Evolutionary conservation across 2,329 filamentous ascomycete species (phyloP).

Genomic region (Periconia digitata): DNA sequence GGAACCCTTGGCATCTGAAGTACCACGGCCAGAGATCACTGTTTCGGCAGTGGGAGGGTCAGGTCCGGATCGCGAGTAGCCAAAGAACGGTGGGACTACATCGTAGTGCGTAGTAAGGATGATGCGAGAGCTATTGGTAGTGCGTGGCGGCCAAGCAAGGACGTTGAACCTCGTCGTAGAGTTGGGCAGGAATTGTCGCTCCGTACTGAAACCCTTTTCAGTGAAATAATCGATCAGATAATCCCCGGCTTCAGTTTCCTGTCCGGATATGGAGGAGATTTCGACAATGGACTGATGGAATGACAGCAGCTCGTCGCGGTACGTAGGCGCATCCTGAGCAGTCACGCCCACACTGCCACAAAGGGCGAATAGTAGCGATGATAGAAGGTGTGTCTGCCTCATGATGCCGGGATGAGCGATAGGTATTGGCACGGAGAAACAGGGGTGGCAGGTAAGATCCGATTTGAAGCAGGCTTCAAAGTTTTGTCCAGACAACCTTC

Average conservation of each 20-base stretch:
- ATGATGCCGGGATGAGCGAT: neutral
- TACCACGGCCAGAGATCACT: conserved; percentile 66
- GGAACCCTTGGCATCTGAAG: conserved; percentile 59
- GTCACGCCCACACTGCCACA: neutral
- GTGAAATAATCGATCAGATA: conserved; percentile 69
- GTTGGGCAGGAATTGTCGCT: conserved; percentile 43
- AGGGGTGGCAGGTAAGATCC: neutral
- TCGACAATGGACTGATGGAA: conserved; percentile 28
- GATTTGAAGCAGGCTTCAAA: neutral
- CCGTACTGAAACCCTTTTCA: conserved; percentile 48
- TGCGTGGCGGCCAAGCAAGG: conserved; percentile 58
- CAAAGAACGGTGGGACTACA: conserved; percentile 61
- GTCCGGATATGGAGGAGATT: conserved; percentile 45
- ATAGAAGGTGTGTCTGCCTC: neutral
- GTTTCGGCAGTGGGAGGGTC: conserved; percentile 48
- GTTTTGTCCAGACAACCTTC: neutral
- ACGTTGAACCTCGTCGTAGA: conserved; percentile 67
- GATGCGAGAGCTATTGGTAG: neutral
- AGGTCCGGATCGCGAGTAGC: conserved; percentile 41
- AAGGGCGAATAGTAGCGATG: neutral
- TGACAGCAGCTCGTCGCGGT: conserved; percentile 21
- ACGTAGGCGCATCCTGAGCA: neutral
- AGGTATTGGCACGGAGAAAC: neutral
- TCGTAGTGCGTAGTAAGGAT: conserved; percentile 4
- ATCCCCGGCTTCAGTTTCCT: conserved; percentile 67